phyloP scores from a whole-genome alignment of 2,329 filamentous ascomycete species.

The Xylariomycetidae sp. region DNA sequence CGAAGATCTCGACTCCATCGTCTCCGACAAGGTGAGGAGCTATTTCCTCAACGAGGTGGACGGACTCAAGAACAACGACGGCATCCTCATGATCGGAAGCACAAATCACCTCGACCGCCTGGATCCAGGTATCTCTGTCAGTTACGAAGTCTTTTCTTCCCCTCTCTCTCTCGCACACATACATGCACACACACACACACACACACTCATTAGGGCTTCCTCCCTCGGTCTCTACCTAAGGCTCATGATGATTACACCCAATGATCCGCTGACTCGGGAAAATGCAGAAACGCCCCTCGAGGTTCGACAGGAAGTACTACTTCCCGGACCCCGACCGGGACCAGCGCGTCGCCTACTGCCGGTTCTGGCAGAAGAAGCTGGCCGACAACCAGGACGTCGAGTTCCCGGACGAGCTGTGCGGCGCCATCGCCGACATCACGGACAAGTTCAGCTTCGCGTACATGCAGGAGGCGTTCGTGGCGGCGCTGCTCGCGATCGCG shows the following conservation, averaged over 20 bases:
- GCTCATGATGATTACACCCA: too few relatives aligned
- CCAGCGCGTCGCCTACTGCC: slow-evolving; percentile 55
- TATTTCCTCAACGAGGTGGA: slow-evolving; percentile 74
- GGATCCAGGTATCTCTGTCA: slow-evolving; percentile 58
- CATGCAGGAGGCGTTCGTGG: slow-evolving; percentile 66
- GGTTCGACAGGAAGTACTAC: slow-evolving; percentile 64
- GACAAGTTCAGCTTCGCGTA: slow-evolving; percentile 65
- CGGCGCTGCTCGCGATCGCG: slow-evolving; percentile 56
- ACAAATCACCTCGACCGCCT: slow-evolving; percentile 63
- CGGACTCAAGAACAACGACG: slow-evolving; percentile 64
- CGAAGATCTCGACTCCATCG: slow-evolving; percentile 66
- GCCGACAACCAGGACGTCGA: slow-evolving; percentile 51
- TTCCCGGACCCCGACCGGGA: slow-evolving; percentile 54
- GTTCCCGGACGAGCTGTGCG: slow-evolving; percentile 55
- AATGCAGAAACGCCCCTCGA: slow-evolving; percentile 55
- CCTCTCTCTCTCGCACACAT: not conserved
- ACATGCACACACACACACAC: too few relatives aligned
- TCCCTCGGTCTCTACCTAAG: not conserved
- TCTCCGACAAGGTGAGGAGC: slow-evolving; percentile 54
- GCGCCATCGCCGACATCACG: slow-evolving; percentile 58
- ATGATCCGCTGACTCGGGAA: not conserved
- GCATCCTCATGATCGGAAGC: slow-evolving; percentile 64
- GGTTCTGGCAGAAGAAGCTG: slow-evolving; percentile 58
- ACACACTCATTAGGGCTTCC: too few relatives aligned
- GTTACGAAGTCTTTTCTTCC: slow-evolving; percentile 12